phyloP scores from a whole-genome alignment of 768 basidiomycete species.

The Rhodotorula taiwanensis region DNA sequence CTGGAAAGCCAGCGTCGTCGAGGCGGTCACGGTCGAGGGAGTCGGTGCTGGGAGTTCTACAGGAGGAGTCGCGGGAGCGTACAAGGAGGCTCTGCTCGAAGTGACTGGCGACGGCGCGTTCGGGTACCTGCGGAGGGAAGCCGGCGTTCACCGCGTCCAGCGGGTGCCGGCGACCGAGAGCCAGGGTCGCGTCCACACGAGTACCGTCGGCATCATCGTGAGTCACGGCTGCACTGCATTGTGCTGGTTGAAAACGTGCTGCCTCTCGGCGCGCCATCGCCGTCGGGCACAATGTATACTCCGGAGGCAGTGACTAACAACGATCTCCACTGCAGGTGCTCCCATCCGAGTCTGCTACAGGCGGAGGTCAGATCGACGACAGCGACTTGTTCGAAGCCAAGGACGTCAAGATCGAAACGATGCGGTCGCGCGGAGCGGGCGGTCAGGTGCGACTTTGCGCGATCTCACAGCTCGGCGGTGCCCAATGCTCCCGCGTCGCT shows the following conservation, averaged over 20 bases:
- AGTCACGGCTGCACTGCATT: too few species aligned
- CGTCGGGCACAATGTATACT: constrained; percentile 3
- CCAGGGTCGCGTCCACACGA: constrained; percentile 82
- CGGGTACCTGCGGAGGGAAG: constrained; percentile 77
- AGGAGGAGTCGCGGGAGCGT: constrained; percentile 44
- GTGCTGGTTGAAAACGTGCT: too few species aligned
- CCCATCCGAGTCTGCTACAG: constrained; percentile 56
- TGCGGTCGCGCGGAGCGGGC: constrained; percentile 94
- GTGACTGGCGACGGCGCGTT: constrained; percentile 70
- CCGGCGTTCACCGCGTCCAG: constrained; percentile 92
- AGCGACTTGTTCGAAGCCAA: constrained; percentile 59
- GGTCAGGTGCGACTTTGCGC: constrained; percentile 73
- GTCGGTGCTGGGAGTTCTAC: constrained; percentile 18
- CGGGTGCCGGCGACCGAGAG: constrained; percentile 85
- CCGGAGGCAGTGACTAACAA: too few species aligned
- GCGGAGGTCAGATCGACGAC: constrained; percentile 52
- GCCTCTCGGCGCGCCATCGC: too few species aligned
- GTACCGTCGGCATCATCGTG: constrained; percentile 79
- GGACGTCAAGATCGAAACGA: constrained; percentile 84
- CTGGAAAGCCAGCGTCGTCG: constrained; percentile 54
- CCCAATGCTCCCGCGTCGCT: background rate
- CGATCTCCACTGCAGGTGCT: constrained; percentile 56
- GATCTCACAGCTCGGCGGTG: too few species aligned
- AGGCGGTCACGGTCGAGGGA: constrained; percentile 28
- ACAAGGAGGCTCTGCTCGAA: constrained; percentile 69